phyloP scores from a whole-genome alignment of 805 yeast species.

The Candida taoyuanica region DNA sequence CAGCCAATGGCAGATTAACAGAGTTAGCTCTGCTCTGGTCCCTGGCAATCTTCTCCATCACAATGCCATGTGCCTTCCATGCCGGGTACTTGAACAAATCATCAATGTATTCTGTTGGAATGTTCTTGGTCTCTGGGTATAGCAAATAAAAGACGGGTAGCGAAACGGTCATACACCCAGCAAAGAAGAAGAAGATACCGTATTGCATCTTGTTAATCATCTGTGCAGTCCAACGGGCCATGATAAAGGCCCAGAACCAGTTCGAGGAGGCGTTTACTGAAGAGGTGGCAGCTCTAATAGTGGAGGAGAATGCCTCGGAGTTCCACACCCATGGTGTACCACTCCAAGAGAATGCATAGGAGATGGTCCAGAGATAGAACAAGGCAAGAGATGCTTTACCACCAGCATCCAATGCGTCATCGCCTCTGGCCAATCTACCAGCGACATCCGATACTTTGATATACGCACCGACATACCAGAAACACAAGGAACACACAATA shows the following conservation, averaged over 20 bases:
- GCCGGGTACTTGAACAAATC: constrained; percentile 16
- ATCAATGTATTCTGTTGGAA: constrained; percentile 18
- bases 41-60: constrained; percentile 14
- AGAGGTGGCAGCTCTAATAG: constrained; percentile 39
- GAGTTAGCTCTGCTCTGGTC: constrained; percentile 14
- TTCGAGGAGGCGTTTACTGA: constrained; percentile 41
- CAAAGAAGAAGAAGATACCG: constrained; percentile 39
- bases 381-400: constrained; percentile 39
- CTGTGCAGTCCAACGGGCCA: constrained; percentile 42
- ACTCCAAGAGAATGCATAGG: constrained; percentile 41
- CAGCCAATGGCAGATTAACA: constrained; percentile 8
- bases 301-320: constrained; percentile 42
- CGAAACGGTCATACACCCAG: constrained; percentile 12
- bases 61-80: constrained; percentile 16
- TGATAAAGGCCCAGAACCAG: constrained; percentile 48
- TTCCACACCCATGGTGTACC: constrained; percentile 46
- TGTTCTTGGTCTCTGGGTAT: constrained; percentile 21
- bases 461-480: constrained; percentile 47
- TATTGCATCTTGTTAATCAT: constrained; percentile 40
- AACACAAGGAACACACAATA: constrained; percentile 37
- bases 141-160: constrained; percentile 11
- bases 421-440: constrained; percentile 18
- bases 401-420: constrained; percentile 33
- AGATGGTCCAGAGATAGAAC: constrained; percentile 38
- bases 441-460: constrained; percentile 28